phyloP scores from a whole-genome alignment of 1,284 basidiomycete species.

The Testicularia cyperi region DNA sequence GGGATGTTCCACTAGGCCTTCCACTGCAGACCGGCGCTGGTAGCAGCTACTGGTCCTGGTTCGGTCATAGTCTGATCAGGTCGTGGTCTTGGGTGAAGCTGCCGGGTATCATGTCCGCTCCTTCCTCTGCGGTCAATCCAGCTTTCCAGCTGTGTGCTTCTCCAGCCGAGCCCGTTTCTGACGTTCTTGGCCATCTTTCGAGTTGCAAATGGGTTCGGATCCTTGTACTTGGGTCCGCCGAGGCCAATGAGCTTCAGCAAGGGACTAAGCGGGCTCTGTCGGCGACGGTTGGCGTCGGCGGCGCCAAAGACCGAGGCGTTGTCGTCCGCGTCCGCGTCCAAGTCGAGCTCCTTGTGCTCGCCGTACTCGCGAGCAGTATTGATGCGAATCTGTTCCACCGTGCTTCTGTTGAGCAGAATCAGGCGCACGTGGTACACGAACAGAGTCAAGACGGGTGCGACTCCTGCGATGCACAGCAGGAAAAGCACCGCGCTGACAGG shows the following conservation, averaged over 20 bases:
- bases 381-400: constrained; percentile 59
- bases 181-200: constrained; percentile 16
- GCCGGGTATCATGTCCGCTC: neutral
- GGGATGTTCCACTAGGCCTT: no score
- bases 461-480: constrained; percentile 29
- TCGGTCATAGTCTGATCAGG: no score
- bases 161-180: constrained; percentile 26
- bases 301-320: constrained; percentile 6
- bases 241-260: constrained; percentile 13
- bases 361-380: constrained; percentile 41
- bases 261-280: neutral
- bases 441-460: constrained; percentile 40
- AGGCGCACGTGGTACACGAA: constrained; percentile 52
- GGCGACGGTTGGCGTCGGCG: neutral
- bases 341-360: constrained; percentile 19
- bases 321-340: constrained; percentile 7
- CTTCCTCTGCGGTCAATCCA: constrained; percentile 23
- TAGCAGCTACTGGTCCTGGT: no score
- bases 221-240: constrained; percentile 13
- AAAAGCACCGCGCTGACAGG: constrained; percentile 53
- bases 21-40: no score
- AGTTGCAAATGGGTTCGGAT: constrained; percentile 47
- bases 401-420: constrained; percentile 50
- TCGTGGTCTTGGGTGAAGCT: constrained; percentile 7
- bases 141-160: constrained; percentile 29